These are phyloP conservation scores for Aspergillus tanneri DNA, from an alignment of 2,329 filamentous ascomycete species.

Conservation along the genomic window DNA sequence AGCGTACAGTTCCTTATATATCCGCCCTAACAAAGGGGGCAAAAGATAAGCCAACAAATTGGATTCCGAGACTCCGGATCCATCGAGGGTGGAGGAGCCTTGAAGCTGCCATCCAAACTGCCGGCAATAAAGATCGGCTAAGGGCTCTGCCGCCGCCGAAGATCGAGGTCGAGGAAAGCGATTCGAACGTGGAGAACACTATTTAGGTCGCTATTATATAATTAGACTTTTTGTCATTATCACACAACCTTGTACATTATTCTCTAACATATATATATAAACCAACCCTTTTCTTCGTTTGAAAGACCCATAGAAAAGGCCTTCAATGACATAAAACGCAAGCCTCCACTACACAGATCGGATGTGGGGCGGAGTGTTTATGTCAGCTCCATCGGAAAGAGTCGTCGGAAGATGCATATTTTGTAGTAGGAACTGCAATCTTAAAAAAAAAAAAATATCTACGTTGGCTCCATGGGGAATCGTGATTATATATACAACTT, in stretches of 20 bases:
- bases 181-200: slow-evolving; percentile 24
- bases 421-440: too few species aligned
- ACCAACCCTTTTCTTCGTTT: background rate
- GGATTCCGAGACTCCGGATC: slow-evolving; percentile 32
- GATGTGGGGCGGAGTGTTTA: slow-evolving; percentile 25
- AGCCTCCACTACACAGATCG: slow-evolving; percentile 7
- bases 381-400: slow-evolving; percentile 25
- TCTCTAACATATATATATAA: too few species aligned
- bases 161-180: slow-evolving; percentile 18
- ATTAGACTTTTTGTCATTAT: too few species aligned
- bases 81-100: slow-evolving; percentile 20
- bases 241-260: too few species aligned
- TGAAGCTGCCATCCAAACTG: slow-evolving; percentile 21
- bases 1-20: slow-evolving; percentile 24
- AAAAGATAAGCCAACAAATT: slow-evolving; percentile 41
- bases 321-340: background rate
- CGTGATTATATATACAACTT: slow-evolving; percentile 1
- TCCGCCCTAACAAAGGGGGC: slow-evolving; percentile 11
- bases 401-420: slow-evolving; percentile 18
- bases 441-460: too few species aligned
- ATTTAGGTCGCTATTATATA: too few species aligned
- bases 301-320: background rate
- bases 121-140: slow-evolving; percentile 41
- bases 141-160: slow-evolving; percentile 32
- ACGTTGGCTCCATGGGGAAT: too few species aligned